Base-by-base conservation (phyloP, 1,139 yeast species). In the Candida albicans region DNA sequence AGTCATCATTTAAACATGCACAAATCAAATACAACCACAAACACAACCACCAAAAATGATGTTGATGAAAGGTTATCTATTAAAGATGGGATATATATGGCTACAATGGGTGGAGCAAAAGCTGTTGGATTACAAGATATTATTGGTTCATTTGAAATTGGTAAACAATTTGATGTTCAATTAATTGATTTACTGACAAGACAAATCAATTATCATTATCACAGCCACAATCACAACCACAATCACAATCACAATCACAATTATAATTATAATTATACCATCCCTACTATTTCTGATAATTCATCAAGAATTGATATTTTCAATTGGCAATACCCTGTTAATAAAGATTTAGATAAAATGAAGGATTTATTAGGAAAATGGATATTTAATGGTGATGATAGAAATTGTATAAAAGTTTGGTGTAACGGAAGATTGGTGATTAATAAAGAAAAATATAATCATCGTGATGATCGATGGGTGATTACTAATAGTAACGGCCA, bases 321-420 rank as follows among this genome's bases (percentile, higher is more conserved):
- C 58, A 77, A 73, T 3, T 87, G 91, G 85, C 95, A 86, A 50
- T 26, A 55, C 11, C 70, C 73, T 1, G 36, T 39, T 13, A 27
- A 15, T 15, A 14, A 24, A 9, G 22, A 4, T 9, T 49, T 47
- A 6, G 58, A 53, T 12, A 69, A 70, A 44, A 69, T 78, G 58
- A 32, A 42, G 18, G 79, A 85, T 59, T 59, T 87, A 42, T 64
- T 91, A 6, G 88, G 88, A 43, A 90, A 89, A 61, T 93, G 99
- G 99, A 70, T 91, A n/a, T 93, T 89, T 60, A 79, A 82, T 47
- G 99, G 98, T 29, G 99, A 93, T 64, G 96, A 93, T 62, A 75
- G 99, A 57, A 93, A 93, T 61, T 83, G 95, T 35, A 58, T 68
- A 11, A 73, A 71, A 44, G 97, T 93, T 11, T 93, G 89, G 88